These are phyloP conservation scores for Mallotus japonicus DNA, from an alignment of 441 rosid species.

Conservation along the genomic window DNA sequence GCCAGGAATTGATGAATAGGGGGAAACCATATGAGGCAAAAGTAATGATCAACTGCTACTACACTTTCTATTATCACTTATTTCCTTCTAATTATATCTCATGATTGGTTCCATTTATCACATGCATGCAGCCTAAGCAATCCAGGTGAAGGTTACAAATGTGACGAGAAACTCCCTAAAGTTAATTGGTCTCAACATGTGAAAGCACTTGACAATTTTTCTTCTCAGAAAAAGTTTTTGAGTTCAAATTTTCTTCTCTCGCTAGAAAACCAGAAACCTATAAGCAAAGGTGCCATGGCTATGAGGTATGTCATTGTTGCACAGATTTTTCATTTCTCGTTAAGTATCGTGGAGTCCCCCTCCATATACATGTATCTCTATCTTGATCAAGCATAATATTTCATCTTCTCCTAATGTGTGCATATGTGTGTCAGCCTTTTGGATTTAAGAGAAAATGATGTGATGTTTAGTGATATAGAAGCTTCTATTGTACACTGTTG, in stretches of 20 bases:
- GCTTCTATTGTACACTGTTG: not conserved
- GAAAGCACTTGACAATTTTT: conserved; percentile 39
- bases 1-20: conserved; percentile 33
- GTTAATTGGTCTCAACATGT: conserved; percentile 75
- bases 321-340: not conserved
- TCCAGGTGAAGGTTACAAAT: conserved; percentile 38
- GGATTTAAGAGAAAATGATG: not conserved
- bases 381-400: not conserved
- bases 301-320: conserved; percentile 39
- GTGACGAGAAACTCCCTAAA: conserved; percentile 46
- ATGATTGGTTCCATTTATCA: conserved; percentile 18
- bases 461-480: conserved; percentile 1
- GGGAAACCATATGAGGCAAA: conserved; percentile 39
- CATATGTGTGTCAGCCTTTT: not conserved
- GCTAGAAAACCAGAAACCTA: conserved; percentile 62
- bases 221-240: conserved; percentile 44
- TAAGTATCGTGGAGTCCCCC: not conserved
- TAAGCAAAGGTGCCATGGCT: conserved; percentile 38
- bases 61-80: conserved; percentile 12
- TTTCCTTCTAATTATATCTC: conserved; percentile 8
- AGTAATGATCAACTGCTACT: conserved; percentile 14
- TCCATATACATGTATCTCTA: not conserved
- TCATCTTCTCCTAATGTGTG: not conserved
- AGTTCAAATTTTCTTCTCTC: conserved; percentile 64
- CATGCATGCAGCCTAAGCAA: conserved; percentile 41